Percentiles rank a stretch among this genome's conserved stretches.
Evolutionary conservation across 441 rosid species (phyloP).

Genomic region (Bocquillonia castaneifolia): DNA sequence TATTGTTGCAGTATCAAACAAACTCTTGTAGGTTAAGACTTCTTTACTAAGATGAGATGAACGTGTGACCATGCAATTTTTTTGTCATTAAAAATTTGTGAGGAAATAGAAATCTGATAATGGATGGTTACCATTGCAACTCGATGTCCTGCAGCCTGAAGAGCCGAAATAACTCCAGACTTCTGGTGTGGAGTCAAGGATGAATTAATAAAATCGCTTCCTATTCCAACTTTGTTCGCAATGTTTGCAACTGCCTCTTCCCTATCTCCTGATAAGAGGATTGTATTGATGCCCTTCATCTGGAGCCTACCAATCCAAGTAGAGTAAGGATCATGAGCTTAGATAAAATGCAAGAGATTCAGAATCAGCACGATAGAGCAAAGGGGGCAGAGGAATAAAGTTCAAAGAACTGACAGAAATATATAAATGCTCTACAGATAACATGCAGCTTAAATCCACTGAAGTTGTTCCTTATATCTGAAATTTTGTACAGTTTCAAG

Average conservation of each 20-base stretch:
- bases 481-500: constrained; percentile 1
- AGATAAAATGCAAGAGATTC: constrained; percentile 1
- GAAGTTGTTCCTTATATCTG: neutral
- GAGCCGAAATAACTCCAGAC: constrained; percentile 55
- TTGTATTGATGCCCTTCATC: constrained; percentile 69
- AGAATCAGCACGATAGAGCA: neutral
- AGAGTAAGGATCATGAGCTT: constrained; percentile 15
- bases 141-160: constrained; percentile 72
- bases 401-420: constrained; percentile 1
- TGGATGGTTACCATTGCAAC: constrained; percentile 70
- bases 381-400: neutral
- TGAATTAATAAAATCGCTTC: constrained; percentile 50
- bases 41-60: neutral
- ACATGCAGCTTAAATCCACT: neutral
- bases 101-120: constrained; percentile 10
- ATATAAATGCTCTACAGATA: neutral
- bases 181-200: constrained; percentile 78
- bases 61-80: neutral
- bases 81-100: constrained; percentile 7
- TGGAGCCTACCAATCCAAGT: constrained; percentile 49
- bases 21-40: neutral
- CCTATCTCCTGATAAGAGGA: constrained; percentile 90
- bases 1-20: neutral
- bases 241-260: constrained; percentile 92
- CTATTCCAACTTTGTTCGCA: constrained; percentile 68